Evolutionary conservation across 345 rosid genomes (phyloP), one percentile per base, ranked within the genome.

Genomic region (Erysimum cheiranthoides): DNA sequence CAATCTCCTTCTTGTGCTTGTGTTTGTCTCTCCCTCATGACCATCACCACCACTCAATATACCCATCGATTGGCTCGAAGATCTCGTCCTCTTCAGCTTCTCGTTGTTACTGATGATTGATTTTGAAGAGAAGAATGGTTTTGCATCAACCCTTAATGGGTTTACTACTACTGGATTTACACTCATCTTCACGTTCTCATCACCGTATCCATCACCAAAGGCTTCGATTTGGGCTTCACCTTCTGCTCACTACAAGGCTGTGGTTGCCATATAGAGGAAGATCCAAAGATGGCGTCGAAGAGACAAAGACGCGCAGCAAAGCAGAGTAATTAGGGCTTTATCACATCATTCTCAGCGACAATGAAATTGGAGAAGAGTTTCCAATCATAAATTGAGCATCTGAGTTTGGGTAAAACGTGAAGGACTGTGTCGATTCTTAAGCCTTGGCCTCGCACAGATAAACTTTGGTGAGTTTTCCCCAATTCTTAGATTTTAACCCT

Each of bases 191-290:
- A 61, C 54, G 61, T 79, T 68, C 60, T 79, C 78, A n/a, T 79
- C 82, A 61, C 45, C 78, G 3, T 8, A 73, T 35, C 53, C 70
- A 68, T 66, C 73, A 5, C 36, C 36, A 50, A 28, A 3, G 61
- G 66, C 11, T 77, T 77, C 0, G 61, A 0, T 12, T 70, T 76
- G 1, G 86, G 71, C 60, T 85, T 73, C 30, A 83, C 21, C 43
- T 83, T 92, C 81, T 92, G 84, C 27, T 90, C 97, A 74, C 79
- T 87, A 81, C 97, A 92, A 53, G 98, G 99, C 75, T 92, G 97
- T 10, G 98, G 99, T 82, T 95, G 97, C 98, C 99, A 92, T 59
- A 89, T 85, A 1, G 93, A 90, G n/a, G 99, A 92, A 46, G 97
- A 92, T 47, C 98, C 99, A 10, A 92, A 90, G 72, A 89, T 90